A percentile compares a stretch with the other conserved stretches of the same genome.
phyloP scores from a whole-genome alignment of 805 yeast species.

The Candida sonorensis region DNA sequence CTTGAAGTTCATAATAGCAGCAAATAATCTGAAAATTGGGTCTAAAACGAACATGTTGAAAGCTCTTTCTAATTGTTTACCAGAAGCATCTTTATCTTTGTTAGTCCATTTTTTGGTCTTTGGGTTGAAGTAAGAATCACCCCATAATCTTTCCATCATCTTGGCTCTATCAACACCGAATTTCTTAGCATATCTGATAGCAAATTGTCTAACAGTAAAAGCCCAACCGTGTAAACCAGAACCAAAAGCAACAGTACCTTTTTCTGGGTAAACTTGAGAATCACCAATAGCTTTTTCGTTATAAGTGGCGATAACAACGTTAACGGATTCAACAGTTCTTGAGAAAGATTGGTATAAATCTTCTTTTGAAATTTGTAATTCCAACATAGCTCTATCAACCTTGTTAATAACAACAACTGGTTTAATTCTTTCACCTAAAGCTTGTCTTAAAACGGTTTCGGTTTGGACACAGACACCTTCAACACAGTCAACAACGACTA shows the following conservation, averaged over 20 bases:
- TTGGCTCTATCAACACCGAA: slow-evolving; percentile 97
- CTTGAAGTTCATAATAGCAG: slow-evolving; percentile 98
- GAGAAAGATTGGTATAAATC: slow-evolving; percentile 97
- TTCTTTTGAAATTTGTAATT: slow-evolving; percentile 98
- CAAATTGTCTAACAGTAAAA: slow-evolving; percentile 98
- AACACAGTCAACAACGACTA: slow-evolving; percentile 97
- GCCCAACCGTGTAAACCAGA: slow-evolving; percentile 99
- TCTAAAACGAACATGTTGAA: slow-evolving; percentile 98
- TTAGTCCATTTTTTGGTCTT: slow-evolving; percentile 99
- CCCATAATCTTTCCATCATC: slow-evolving; percentile 99
- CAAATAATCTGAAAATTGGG: slow-evolving; percentile 96
- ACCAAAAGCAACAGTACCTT: slow-evolving; percentile 99
- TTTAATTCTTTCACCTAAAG: slow-evolving; percentile 98
- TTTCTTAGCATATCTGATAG: slow-evolving; percentile 96
- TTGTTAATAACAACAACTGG: slow-evolving; percentile 98
- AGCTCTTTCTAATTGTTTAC: slow-evolving; percentile 95
- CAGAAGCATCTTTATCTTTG: slow-evolving; percentile 93
- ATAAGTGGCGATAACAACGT: slow-evolving; percentile 96
- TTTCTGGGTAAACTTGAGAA: slow-evolving; percentile 96
- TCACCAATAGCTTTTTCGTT: slow-evolving; percentile 89
- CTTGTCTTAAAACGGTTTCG: slow-evolving; percentile 98
- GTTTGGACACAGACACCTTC: slow-evolving; percentile 99
- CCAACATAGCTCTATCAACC: slow-evolving; percentile 99
- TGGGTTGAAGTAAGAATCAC: slow-evolving; percentile 99
- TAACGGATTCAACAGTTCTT: slow-evolving; percentile 98